Evolutionary conservation across 2,329 filamentous ascomycete genomes (phyloP).

Genomic region (Fonsecaea monophora): DNA sequence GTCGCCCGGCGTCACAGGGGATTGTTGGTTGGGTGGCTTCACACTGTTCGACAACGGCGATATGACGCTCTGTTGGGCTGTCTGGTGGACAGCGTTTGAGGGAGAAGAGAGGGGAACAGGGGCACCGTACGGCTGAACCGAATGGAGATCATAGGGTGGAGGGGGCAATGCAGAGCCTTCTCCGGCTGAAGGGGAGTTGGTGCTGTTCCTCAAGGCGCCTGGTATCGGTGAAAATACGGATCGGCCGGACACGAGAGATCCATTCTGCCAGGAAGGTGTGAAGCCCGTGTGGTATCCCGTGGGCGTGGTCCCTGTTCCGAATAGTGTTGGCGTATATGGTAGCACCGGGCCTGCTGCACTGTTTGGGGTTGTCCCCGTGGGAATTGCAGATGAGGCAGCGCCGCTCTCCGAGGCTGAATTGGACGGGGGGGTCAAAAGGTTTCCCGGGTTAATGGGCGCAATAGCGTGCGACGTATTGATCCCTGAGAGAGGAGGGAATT

Average conservation of each 20-base stretch:
- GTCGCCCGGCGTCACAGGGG: conserved; percentile 35
- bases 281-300: conserved; percentile 59
- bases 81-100: conserved; percentile 39
- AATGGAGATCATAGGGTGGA: conserved; percentile 71
- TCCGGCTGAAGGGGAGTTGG: conserved; percentile 65
- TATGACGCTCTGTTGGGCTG: conserved; percentile 34
- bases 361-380: conserved; percentile 57
- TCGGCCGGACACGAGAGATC: conserved; percentile 52
- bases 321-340: conserved; percentile 66
- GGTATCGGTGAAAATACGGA: conserved; percentile 65
- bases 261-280: conserved; percentile 53
- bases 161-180: conserved; percentile 65
- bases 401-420: conserved; percentile 59
- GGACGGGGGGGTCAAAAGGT: conserved; percentile 68
- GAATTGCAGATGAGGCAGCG: conserved; percentile 61
- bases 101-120: conserved; percentile 32
- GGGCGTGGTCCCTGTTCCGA: conserved; percentile 66
- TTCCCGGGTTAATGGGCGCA: conserved; percentile 63
- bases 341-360: conserved; percentile 63
- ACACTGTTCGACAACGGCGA: conserved; percentile 27
- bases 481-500: conserved; percentile 53
- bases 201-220: conserved; percentile 59
- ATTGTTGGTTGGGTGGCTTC: conserved; percentile 36
- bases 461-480: conserved; percentile 47
- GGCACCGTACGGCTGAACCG: conserved; percentile 28